Base-by-base conservation (phyloP, 306 rosid genomes). In the Trichosanthes cucumerina region DNA sequence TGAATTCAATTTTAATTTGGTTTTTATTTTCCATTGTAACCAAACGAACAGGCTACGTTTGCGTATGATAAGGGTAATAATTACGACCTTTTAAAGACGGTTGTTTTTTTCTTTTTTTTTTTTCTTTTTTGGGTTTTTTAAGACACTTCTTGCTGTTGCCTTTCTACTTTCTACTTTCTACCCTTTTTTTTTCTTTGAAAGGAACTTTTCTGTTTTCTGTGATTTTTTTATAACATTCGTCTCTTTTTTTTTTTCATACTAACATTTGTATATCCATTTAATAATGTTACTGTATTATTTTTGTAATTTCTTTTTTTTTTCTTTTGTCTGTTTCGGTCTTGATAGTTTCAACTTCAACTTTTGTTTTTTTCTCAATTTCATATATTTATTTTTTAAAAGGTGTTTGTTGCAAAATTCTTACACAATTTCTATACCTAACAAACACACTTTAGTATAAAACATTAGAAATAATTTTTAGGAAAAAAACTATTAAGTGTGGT, bases 1-100 rank as follows among this genome's bases (percentile, higher is more conserved):
- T 19, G 12, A 59, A 59, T 57, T 57, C 15, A 24, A 15, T 1
- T 23, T 58, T 39, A 60, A 60, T 0, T 47, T 47, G 5, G 18
- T 12, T 46, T 46, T 46, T 4, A 19, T 18, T 60, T 60, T 26
- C 66, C 39, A 69, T 21, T 23, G 72, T 33, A 64, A 64, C 34
- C 9, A 53, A 53, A 53, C 58, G 9, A 53, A 18, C 58, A 53
- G 26, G 14, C 34, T 65, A 21, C 5, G 36, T 8, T 16, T 62
- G 69, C 75, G 50, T 68, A 68, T 23, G 52, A 68, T 26, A 72
- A 72, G 58, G 56, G 76, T 70, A 70, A 70, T 44, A 43, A 70
- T 43, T 70, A 43, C 56, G 38, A 41, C 4, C 74, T 66, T 66
- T 64, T 60, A 19, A 63, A 33, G 1, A 7, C 12, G 19, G 3